These are phyloP conservation scores for Barnettozyma sp. DNA, from an alignment of 805 yeast species.

Conservation along the genomic window DNA sequence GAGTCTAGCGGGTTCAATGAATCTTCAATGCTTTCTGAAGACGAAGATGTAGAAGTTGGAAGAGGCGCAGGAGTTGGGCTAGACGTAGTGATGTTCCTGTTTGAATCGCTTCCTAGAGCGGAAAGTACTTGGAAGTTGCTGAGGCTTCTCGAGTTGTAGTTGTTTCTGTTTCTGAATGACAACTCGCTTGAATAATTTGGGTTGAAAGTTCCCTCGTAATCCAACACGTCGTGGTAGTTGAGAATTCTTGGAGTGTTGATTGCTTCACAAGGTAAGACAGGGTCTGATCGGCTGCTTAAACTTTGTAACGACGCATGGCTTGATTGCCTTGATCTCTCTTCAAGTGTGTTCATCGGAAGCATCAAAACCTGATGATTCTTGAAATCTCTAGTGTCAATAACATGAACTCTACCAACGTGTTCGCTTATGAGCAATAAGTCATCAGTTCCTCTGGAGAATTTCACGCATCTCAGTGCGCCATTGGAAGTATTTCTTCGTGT, in stretches of 20 bases:
- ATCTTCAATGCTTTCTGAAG: conserved; percentile 11
- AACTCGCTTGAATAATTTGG: conserved; percentile 1
- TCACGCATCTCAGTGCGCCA: conserved; percentile 64
- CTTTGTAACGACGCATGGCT: conserved; percentile 8
- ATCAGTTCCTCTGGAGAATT: conserved; percentile 59
- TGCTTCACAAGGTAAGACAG: not conserved
- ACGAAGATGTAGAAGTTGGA: not conserved
- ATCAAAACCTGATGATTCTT: conserved; percentile 70
- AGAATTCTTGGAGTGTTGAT: conserved; percentile 18
- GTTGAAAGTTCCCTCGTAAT: conserved; percentile 15
- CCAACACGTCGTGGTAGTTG: conserved; percentile 21
- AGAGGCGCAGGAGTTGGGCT: not conserved
- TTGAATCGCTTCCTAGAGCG: conserved; percentile 19
- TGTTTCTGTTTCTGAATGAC: conserved; percentile 6
- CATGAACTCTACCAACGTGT: conserved; percentile 81
- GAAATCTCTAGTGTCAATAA: conserved; percentile 70
- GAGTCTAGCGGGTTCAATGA: conserved; percentile 4
- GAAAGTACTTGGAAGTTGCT: conserved; percentile 22
- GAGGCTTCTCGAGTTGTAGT: conserved; percentile 17
- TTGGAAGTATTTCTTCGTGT: conserved; percentile 47
- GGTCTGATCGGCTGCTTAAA: not conserved
- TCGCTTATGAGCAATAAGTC: conserved; percentile 75
- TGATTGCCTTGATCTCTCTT: conserved; percentile 4
- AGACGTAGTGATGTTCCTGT: not conserved
- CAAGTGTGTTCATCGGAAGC: conserved; percentile 38